These are phyloP conservation scores for Penicillium turbatum DNA, from an alignment of 495 filamentous ascomycete species.

Conservation along the genomic window DNA sequence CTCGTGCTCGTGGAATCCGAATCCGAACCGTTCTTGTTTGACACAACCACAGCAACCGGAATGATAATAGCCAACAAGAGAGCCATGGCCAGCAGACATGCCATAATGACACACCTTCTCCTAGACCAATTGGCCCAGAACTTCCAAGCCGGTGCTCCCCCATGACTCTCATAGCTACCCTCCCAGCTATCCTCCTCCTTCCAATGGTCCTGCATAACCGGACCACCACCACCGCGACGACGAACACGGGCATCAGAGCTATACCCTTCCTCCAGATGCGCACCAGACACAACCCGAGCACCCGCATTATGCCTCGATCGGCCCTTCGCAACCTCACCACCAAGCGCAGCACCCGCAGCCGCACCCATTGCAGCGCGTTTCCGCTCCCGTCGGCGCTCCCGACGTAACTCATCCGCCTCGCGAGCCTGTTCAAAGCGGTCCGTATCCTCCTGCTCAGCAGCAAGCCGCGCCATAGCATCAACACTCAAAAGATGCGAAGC, in stretches of 20 bases:
- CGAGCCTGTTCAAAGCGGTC: constrained; percentile 18
- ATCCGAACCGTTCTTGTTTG: constrained; percentile 54
- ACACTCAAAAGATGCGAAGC: constrained; percentile 40
- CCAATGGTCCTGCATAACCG: constrained; percentile 26
- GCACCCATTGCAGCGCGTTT: constrained; percentile 30
- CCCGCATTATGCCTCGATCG: constrained; percentile 43
- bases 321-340: constrained; percentile 23
- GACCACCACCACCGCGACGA: constrained; percentile 35
- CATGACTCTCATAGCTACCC: constrained; percentile 22
- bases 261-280: constrained; percentile 62
- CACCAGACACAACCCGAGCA: constrained; percentile 62
- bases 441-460: constrained; percentile 50
- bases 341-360: constrained; percentile 18
- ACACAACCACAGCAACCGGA: constrained; percentile 65
- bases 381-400: constrained; percentile 34
- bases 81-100: constrained; percentile 40
- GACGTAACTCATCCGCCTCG: constrained; percentile 32
- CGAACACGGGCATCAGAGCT: constrained; percentile 37
- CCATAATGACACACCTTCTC: constrained; percentile 37
- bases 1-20: constrained; percentile 16
- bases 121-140: constrained; percentile 30
- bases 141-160: constrained; percentile 29
- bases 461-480: constrained; percentile 58
- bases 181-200: constrained; percentile 35
- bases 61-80: constrained; percentile 69